Conservation (phyloP, 2,329 filamentous ascomycete species). For the Cytospora schulzeri region DNA sequence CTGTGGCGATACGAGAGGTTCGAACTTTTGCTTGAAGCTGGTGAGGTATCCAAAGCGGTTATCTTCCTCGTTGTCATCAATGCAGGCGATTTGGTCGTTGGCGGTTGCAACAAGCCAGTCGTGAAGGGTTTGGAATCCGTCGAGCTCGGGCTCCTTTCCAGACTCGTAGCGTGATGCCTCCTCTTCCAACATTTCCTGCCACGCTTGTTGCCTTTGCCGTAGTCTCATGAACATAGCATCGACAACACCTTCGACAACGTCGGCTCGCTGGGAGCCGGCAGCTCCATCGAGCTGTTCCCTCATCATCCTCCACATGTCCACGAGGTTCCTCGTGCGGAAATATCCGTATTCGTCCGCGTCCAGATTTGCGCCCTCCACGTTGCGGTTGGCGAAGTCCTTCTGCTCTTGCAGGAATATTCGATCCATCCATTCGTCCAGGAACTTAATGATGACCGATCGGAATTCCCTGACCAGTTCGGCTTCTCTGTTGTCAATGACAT, state of each 20-base stretch:
- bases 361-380: slow-evolving; percentile 72
- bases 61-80: slow-evolving; percentile 84
- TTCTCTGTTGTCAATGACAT: slow-evolving; percentile 88
- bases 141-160: slow-evolving; percentile 55
- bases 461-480: slow-evolving; percentile 91
- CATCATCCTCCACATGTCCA: slow-evolving; percentile 97
- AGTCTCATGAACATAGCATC: slow-evolving; percentile 94
- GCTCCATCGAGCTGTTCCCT: slow-evolving; percentile 88
- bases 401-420: slow-evolving; percentile 83
- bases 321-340: slow-evolving; percentile 87
- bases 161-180: slow-evolving; percentile 76
- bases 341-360: slow-evolving; percentile 88
- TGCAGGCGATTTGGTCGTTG: slow-evolving; percentile 98
- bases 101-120: slow-evolving; percentile 97
- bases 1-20: slow-evolving; percentile 75
- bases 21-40: slow-evolving; percentile 82
- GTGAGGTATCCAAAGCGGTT: slow-evolving; percentile 79
- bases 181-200: slow-evolving; percentile 86
- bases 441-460: slow-evolving; percentile 90
- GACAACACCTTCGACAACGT: slow-evolving; percentile 92
- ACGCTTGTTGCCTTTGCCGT: slow-evolving; percentile 77
- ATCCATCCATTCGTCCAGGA: slow-evolving; percentile 97
- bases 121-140: slow-evolving; percentile 77
- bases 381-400: slow-evolving; percentile 77
- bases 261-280: slow-evolving; percentile 78